Percentiles rank a stretch among this genome's conserved stretches.
Evolutionary conservation across 2,329 filamentous ascomycete genomes (phyloP).

Genomic region (Microdochium paspali): DNA sequence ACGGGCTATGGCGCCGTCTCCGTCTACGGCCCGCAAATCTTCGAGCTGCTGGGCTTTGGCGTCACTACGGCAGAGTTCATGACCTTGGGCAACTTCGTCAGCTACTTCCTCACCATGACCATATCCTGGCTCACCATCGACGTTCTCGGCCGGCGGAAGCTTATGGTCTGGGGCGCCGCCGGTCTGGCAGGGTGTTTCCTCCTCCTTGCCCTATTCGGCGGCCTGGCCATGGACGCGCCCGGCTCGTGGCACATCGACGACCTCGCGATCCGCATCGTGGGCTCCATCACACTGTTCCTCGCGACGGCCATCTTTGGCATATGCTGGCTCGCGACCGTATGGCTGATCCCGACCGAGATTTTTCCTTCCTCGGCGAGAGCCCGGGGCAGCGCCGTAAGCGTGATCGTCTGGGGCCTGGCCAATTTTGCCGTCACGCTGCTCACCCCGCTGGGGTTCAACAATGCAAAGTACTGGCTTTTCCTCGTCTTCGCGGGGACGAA

Average conservation of each 20-base stretch:
- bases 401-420: constrained; percentile 45
- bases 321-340: constrained; percentile 49
- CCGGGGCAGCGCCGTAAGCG: constrained; percentile 42
- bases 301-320: constrained; percentile 53
- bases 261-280: constrained; percentile 35
- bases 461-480: constrained; percentile 48
- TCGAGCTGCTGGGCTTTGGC: constrained; percentile 48
- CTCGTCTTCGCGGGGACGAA: constrained; percentile 46
- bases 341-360: constrained; percentile 51
- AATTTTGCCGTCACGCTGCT: constrained; percentile 49
- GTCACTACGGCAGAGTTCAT: constrained; percentile 41
- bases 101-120: constrained; percentile 53
- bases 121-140: constrained; percentile 51
- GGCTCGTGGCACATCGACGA: constrained; percentile 19
- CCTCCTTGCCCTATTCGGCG: constrained; percentile 41
- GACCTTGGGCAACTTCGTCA: constrained; percentile 51
- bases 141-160: constrained; percentile 39
- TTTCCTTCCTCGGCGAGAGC: constrained; percentile 44
- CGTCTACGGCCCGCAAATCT: constrained; percentile 56
- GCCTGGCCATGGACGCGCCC: constrained; percentile 30
- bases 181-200: constrained; percentile 37
- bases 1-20: constrained; percentile 50
- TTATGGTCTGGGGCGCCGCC: constrained; percentile 42
- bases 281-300: constrained; percentile 41
- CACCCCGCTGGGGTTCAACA: constrained; percentile 50